Conservation (phyloP, 176 grass and related monocot species). For the Hyparrhenia diplandra region DNA sequence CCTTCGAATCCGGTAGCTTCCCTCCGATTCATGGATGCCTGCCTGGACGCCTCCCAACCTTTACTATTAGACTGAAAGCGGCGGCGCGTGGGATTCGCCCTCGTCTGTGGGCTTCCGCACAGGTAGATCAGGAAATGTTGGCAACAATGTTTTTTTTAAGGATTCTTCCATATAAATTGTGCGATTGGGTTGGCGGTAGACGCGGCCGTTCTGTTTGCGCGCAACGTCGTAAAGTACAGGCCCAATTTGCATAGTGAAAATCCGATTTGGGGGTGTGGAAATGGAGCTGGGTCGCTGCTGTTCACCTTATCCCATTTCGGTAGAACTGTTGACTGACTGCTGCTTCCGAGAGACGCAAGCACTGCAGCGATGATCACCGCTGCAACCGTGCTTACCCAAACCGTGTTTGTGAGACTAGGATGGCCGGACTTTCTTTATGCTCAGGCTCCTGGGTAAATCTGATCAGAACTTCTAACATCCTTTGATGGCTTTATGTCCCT, state of each 20-base stretch:
- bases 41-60: background rate
- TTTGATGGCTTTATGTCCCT: background rate
- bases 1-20: background rate
- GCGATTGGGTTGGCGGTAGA: background rate
- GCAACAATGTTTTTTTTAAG: background rate
- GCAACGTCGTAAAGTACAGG: background rate
- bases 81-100: background rate
- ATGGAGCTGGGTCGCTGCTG: background rate
- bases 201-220: background rate
- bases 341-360: background rate
- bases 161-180: background rate
- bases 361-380: background rate
- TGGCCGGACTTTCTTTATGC: background rate
- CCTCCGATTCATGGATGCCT: background rate
- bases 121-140: background rate
- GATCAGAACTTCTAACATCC: background rate
- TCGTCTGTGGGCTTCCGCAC: background rate
- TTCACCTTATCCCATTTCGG: background rate
- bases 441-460: background rate
- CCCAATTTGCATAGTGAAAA: background rate
- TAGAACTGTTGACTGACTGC: no score
- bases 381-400: background rate
- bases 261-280: background rate
- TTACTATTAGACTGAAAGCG: background rate
- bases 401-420: background rate